Evolutionary conservation across 176 grass and related monocot species (phyloP).

Genomic region (Bothriochloa decipiens): DNA sequence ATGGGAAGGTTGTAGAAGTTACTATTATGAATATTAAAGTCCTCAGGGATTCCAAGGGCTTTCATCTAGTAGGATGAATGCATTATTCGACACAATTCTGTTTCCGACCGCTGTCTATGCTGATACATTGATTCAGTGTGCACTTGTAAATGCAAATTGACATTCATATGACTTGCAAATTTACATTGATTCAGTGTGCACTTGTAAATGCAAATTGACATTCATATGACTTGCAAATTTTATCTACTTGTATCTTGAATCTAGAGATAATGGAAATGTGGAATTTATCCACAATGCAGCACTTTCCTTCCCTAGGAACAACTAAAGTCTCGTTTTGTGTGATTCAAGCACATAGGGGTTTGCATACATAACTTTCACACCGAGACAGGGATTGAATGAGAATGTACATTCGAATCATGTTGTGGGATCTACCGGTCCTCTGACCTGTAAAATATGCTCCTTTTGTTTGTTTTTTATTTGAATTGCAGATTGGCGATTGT

Average conservation of each 20-base stretch:
- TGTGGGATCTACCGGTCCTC: not conserved
- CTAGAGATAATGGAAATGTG: not conserved
- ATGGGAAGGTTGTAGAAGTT: no score
- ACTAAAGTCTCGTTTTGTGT: not conserved
- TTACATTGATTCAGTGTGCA: not conserved
- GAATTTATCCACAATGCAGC: not conserved
- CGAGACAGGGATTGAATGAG: not conserved
- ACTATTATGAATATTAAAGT: no score
- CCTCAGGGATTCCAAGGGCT: not conserved
- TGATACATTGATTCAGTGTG: not conserved
- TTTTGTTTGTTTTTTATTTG: not conserved
- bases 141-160: not conserved
- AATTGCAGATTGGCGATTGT: not conserved
- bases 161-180: no score
- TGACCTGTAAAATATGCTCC: not conserved
- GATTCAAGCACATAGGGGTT: not conserved
- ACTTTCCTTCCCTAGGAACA: not conserved
- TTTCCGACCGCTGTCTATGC: not conserved
- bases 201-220: not conserved
- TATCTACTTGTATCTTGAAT: not conserved
- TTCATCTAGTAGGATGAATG: not conserved
- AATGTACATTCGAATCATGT: not conserved
- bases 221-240: not conserved
- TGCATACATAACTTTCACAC: not conserved
- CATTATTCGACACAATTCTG: not conserved